A percentile compares a stretch with the other conserved stretches of the same genome.
phyloP scores from a whole-genome alignment of 2,329 filamentous ascomycete genomes.

The Teratosphaeria nubilosa region DNA sequence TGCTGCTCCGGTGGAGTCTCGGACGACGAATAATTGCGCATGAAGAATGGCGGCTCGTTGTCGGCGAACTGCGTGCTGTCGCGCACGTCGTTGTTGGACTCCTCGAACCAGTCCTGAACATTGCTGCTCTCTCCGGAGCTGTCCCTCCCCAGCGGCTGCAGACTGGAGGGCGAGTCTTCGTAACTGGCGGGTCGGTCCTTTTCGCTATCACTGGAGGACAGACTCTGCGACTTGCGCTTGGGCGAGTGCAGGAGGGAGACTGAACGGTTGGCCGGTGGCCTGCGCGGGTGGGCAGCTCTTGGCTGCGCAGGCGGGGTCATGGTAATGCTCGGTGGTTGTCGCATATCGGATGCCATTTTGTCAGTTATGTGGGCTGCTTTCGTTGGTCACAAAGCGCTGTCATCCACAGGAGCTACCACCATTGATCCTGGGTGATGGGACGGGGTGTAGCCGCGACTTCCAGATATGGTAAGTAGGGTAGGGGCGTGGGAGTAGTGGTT shows the following conservation, averaged over 20 bases:
- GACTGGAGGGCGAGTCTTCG: conserved; percentile 29
- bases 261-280: conserved; percentile 35
- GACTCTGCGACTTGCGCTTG: conserved; percentile 9
- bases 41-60: conserved; percentile 34
- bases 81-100: conserved; percentile 39
- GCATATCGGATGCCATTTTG: not conserved
- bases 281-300: conserved; percentile 26
- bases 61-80: conserved; percentile 30
- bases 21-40: conserved; percentile 30
- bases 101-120: conserved; percentile 43
- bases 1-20: conserved; percentile 30
- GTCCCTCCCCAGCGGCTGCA: conserved; percentile 28
- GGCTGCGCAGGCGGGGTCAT: not conserved
- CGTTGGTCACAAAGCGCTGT: not conserved
- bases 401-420: not conserved
- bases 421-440: not conserved
- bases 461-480: not conserved
- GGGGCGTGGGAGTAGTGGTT: not conserved
- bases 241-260: conserved; percentile 37
- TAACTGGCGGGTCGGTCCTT: conserved; percentile 6
- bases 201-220: conserved; percentile 8
- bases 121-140: conserved; percentile 44
- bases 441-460: not conserved
- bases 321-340: not conserved
- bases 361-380: not conserved